Percentiles rank a stretch among this genome's conserved stretches.
Conservation (phyloP, 2,329 filamentous ascomycete genomes). For the Neurospora sp. region DNA sequence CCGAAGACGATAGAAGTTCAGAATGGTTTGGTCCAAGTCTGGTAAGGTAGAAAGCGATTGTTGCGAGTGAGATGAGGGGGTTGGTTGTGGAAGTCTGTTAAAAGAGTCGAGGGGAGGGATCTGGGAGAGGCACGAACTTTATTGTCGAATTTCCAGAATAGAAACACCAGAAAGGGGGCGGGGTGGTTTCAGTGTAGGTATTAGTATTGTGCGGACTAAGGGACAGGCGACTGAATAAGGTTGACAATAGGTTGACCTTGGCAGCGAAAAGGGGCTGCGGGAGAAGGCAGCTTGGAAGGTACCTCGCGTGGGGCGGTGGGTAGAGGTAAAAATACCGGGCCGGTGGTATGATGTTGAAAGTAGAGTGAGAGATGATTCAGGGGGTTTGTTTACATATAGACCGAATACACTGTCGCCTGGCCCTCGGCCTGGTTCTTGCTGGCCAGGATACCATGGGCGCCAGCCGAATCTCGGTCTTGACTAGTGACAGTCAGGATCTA, state of each 20-base stretch:
- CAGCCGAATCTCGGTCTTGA: neutral
- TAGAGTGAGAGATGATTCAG: neutral
- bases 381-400: neutral
- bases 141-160: neutral
- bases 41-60: neutral
- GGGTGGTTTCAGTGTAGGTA: neutral
- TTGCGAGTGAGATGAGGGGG: neutral
- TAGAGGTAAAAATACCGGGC: neutral
- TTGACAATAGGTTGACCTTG: neutral
- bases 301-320: neutral
- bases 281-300: neutral
- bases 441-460: neutral
- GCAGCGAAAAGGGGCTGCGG: neutral
- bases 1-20: neutral
- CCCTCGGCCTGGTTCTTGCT: neutral
- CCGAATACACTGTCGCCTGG: neutral
- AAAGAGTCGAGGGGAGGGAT: neutral
- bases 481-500: neutral
- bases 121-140: neutral
- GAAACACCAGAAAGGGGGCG: neutral
- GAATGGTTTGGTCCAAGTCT: neutral
- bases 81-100: neutral
- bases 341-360: neutral
- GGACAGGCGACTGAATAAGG: neutral
- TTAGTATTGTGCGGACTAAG: neutral